Evolutionary conservation across 202 grass and related monocot species (phyloP), one percentile per base, ranked within the genome.

Genomic region (Setaria viridis): DNA sequence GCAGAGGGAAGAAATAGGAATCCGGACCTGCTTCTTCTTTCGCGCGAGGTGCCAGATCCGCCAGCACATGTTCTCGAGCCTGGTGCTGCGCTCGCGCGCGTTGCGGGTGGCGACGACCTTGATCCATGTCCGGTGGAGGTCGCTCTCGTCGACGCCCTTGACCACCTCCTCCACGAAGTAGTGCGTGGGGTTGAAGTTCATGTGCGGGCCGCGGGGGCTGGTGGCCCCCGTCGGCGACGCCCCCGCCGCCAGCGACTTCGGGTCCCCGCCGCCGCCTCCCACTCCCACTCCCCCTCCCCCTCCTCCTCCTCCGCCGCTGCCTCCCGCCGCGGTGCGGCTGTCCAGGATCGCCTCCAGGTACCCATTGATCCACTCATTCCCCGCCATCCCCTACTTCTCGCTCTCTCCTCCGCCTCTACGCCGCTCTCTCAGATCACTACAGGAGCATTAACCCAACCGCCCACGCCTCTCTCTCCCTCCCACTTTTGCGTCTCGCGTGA

Each of bases 1-100:
- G 1, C 14, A 3, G n/a, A 21, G 43, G 13, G n/a, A 32, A 58
- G 10, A 3, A 11, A 5, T 0, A 0, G 20, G 8, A 47, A 73
- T 1, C 1, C 2, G 2, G 60, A 88, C 96, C 96, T 94, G 93
- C 68, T 96, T 99, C 93, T 99, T 95, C 91, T 96, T 96, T 35
- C 97, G 91, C 21, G 97, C 72, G 80, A 99, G 97, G 87, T 99
- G 91, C 97, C 97, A 99, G 85, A 99, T 99, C 42, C 97, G 88
- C 97, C 97, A 99, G 88, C 93, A 99, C 93, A 99, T 99, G 93
- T 99, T 99, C 88, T 99, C 97, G 48, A 99, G 93, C 10, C 93
- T 85, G 7, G 87, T 87, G 69, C 88, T 93, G 32, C 93, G 84
- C 87, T 99, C 93, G 13, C 82, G 90, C 10, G 87, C 89, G 90